Conservation (phyloP, 495 filamentous ascomycete species). For the Parachaetomium inaequale region DNA sequence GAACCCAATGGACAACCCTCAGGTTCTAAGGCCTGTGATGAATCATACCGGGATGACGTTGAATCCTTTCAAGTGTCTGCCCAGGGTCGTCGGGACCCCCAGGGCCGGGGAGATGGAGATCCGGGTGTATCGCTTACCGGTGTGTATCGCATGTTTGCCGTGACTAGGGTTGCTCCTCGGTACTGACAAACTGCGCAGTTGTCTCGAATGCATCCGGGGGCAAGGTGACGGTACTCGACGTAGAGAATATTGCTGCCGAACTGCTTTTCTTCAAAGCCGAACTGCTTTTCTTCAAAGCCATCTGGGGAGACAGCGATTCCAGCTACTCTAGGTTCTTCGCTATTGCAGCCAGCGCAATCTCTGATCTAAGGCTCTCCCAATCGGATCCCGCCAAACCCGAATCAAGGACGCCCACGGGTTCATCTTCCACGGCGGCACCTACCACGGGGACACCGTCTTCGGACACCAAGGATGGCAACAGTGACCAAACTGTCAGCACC, state of each 20-base stretch:
- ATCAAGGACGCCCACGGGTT: not conserved
- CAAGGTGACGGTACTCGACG: too few relatives aligned
- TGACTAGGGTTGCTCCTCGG: not conserved
- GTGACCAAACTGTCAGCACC: not conserved
- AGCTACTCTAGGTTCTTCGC: conserved; percentile 9
- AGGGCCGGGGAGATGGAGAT: not conserved
- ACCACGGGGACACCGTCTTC: not conserved
- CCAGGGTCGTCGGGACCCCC: not conserved
- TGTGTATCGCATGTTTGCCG: not conserved
- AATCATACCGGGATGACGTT: too few relatives aligned
- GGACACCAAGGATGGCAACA: not conserved
- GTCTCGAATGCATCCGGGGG: not conserved
- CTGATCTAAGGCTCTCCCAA: not conserved
- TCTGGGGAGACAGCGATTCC: conserved; percentile 9
- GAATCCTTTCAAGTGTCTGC: too few relatives aligned
- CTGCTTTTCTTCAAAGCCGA: not conserved
- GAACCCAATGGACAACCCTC: too few relatives aligned
- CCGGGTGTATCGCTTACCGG: not conserved
- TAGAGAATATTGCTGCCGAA: too few relatives aligned
- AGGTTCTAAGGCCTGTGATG: too few relatives aligned
- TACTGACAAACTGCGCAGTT: not conserved
- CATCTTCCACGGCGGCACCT: too few relatives aligned
- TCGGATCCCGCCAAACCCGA: not conserved
- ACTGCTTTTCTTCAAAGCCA: conserved; percentile 22
- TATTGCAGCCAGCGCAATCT: not conserved